Percentiles rank a stretch among this genome's conserved stretches.
These are phyloP conservation scores for Carex myosuroides DNA, from an alignment of 176 grass and related monocot genomes.

Conservation along the genomic window DNA sequence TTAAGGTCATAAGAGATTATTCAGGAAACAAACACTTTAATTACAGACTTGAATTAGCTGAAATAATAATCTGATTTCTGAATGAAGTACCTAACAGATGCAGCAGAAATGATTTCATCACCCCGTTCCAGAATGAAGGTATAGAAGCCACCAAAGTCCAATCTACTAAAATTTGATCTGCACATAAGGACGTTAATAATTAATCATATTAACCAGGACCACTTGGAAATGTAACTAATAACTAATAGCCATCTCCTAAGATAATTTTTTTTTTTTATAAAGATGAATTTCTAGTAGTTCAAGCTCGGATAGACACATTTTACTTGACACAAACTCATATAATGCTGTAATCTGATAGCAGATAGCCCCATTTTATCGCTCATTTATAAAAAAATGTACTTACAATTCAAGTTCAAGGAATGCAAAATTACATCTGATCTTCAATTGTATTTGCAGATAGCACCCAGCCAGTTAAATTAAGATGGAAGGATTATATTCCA, in stretches of 20 bases:
- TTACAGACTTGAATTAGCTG: neutral
- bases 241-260: neutral
- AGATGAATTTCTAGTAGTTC: neutral
- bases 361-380: neutral
- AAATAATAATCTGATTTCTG: neutral
- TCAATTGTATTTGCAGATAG: no score
- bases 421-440: neutral
- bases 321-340: neutral
- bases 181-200: slow-evolving; percentile 2
- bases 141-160: slow-evolving; percentile 87
- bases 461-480: neutral
- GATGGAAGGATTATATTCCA: neutral
- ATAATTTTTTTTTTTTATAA: neutral
- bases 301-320: neutral
- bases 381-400: neutral
- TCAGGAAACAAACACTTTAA: neutral
- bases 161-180: slow-evolving; percentile 85
- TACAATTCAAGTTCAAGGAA: neutral
- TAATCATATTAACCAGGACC: neutral
- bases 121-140: slow-evolving; percentile 79
- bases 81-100: slow-evolving; percentile 65
- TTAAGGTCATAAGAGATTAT: slow-evolving; percentile 9
- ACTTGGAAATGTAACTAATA: neutral
- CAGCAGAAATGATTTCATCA: slow-evolving; percentile 88
- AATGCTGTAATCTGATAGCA: neutral